Evolutionary conservation across 176 grass and related monocot species (phyloP).

Genomic region (Miscanthus lutarioriparius): DNA sequence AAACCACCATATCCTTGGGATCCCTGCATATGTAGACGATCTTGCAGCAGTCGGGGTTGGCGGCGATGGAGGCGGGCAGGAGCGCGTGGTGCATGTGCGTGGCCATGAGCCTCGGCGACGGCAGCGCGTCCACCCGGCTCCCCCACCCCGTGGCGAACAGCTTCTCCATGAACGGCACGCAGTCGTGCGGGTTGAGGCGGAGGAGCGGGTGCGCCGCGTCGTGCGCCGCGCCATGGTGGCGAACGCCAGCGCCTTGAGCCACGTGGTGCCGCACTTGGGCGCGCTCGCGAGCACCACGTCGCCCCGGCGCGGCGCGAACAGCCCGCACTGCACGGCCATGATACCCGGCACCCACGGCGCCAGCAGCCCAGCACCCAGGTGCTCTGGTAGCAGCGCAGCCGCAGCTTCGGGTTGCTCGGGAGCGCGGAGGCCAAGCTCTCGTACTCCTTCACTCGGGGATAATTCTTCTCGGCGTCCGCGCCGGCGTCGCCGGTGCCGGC

Average conservation of each 20-base stretch:
- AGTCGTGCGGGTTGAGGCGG: not conserved
- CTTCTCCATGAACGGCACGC: not conserved
- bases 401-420: not conserved
- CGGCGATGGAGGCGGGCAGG: not conserved
- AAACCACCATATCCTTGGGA: conserved; percentile 24
- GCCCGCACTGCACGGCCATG: not conserved
- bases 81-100: not conserved
- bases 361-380: conserved; percentile 17
- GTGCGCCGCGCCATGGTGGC: not conserved
- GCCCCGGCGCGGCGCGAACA: not conserved
- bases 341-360: not conserved
- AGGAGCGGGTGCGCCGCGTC: not conserved
- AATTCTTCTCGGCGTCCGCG: no score
- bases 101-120: not conserved
- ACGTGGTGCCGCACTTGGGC: conserved; percentile 40
- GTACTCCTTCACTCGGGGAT: no score
- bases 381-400: not conserved
- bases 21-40: not conserved
- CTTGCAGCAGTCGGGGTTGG: not conserved
- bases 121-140: not conserved
- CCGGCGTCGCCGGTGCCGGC: no score
- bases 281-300: conserved; percentile 42
- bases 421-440: not conserved
- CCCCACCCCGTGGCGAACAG: not conserved
- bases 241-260: conserved; percentile 31